A percentile compares a stretch with the other conserved stretches of the same genome.
These are phyloP conservation scores for Nitzschia sp. DNA, from an alignment of 108 stramenopile genomes.

Conservation along the genomic window DNA sequence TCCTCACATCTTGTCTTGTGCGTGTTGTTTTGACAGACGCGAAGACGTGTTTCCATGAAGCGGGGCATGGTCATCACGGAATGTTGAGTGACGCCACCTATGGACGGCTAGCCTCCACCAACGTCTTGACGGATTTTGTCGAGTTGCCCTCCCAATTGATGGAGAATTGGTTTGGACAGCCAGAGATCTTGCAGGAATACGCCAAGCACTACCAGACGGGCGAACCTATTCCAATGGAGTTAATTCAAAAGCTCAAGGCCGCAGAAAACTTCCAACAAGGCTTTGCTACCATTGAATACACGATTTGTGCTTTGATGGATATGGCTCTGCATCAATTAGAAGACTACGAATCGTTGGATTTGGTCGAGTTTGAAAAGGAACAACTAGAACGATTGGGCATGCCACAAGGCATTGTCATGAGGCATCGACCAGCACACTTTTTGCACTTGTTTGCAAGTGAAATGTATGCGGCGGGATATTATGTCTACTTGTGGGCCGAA, in stretches of 20 bases:
- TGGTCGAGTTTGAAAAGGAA: conserved; percentile 63
- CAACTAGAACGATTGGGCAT: conserved; percentile 71
- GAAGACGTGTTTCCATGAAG: conserved; percentile 52
- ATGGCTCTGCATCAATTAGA: conserved; percentile 70
- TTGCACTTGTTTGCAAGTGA: conserved; percentile 61
- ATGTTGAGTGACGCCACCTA: conserved; percentile 76
- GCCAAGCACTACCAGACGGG: conserved; percentile 69
- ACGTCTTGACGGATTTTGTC: conserved; percentile 75
- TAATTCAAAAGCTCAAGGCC: conserved; percentile 65
- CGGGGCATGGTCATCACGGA: conserved; percentile 76
- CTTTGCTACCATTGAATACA: conserved; percentile 78
- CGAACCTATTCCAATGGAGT: conserved; percentile 66
- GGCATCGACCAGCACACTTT: conserved; percentile 77
- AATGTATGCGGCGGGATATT: conserved; percentile 72
- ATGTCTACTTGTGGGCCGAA: conserved; percentile 67
- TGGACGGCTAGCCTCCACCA: conserved; percentile 65
- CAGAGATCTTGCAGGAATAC: conserved; percentile 62
- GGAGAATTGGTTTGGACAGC: conserved; percentile 79
- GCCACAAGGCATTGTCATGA: conserved; percentile 80
- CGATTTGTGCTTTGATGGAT: conserved; percentile 76
- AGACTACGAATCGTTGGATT: conserved; percentile 70
- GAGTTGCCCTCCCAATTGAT: conserved; percentile 78
- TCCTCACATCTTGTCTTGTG: too few relatives aligned
- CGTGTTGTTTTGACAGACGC: too few relatives aligned
- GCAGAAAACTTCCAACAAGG: conserved; percentile 76